phyloP scores from a whole-genome alignment of 805 yeast species.

The Zygosaccharomyces kombuchaensis region DNA sequence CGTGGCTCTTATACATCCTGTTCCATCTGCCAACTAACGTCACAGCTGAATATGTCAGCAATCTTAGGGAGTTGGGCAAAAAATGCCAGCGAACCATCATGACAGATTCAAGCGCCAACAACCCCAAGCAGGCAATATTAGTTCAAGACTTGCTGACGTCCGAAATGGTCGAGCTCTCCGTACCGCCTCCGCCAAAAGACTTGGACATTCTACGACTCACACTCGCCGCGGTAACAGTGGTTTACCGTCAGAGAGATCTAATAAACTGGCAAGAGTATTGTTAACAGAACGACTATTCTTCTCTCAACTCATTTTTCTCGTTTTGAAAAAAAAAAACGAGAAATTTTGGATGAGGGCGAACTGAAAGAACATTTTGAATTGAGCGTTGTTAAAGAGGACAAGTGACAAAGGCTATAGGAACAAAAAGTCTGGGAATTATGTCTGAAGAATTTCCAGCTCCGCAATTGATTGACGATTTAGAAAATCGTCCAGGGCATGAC shows the following conservation, averaged over 20 bases:
- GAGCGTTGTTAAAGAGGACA: neutral
- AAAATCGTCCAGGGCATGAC: constrained; percentile 18
- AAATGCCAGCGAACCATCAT: constrained; percentile 17
- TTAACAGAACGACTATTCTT: neutral
- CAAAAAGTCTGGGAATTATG: constrained; percentile 19
- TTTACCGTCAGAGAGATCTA: constrained; percentile 31
- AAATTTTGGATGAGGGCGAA: neutral
- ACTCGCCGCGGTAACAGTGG: constrained; percentile 18
- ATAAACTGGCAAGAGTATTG: constrained; percentile 10
- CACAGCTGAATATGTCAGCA: constrained; percentile 27
- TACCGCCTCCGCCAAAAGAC: constrained; percentile 6
- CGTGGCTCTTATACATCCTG: constrained; percentile 29
- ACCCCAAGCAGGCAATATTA: neutral
- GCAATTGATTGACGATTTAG: constrained; percentile 33
- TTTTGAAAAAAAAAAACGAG: neutral
- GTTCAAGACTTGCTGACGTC: constrained; percentile 5
- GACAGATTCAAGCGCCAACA: constrained; percentile 6
- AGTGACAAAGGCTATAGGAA: neutral
- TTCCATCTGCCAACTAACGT: constrained; percentile 25
- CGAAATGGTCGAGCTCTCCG: constrained; percentile 7
- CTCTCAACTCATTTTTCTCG: neutral
- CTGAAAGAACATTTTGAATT: neutral
- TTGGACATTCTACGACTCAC: constrained; percentile 19
- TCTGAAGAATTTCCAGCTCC: constrained; percentile 34
- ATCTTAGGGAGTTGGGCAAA: constrained; percentile 29